Evolutionary conservation across 1,284 basidiomycete species (phyloP).

Genomic region (Neolentinus lepideus): DNA sequence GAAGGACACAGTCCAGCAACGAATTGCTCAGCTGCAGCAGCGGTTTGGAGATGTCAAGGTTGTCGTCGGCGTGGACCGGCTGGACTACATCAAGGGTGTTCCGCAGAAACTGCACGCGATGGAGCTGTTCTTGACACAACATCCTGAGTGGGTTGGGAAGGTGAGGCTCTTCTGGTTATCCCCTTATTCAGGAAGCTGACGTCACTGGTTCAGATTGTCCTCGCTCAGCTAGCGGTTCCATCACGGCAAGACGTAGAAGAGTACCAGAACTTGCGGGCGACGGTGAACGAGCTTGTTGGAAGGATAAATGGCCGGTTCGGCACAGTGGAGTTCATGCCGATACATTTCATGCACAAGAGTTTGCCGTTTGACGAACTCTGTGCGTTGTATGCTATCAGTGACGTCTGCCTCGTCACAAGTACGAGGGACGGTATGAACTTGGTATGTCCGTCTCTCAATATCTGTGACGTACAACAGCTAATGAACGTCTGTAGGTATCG

Average conservation of each 20-base stretch:
- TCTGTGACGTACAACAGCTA: too few relatives aligned
- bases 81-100: conserved; percentile 99
- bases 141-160: conserved; percentile 99
- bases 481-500: conserved; percentile 91
- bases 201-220: conserved; percentile 68
- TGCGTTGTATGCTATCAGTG: conserved; percentile 93
- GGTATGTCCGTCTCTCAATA: conserved; percentile 39
- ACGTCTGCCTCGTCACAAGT: conserved; percentile 92
- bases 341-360: conserved; percentile 97
- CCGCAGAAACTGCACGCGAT: conserved; percentile 97
- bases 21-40: conserved; percentile 78
- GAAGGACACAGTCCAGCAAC: conserved; percentile 71
- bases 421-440: conserved; percentile 99
- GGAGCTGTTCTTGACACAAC: conserved; percentile 93
- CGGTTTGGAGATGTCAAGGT: conserved; percentile 95
- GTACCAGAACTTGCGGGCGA: conserved; percentile 95
- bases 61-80: conserved; percentile 95
- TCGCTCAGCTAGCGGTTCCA: conserved; percentile 95
- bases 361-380: conserved; percentile 93
- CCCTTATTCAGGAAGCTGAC: too few relatives aligned
- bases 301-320: conserved; percentile 98
- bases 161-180: conserved; percentile 26
- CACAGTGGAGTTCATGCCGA: conserved; percentile 98
- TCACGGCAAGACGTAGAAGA: conserved; percentile 98
- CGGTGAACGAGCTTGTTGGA: conserved; percentile 96